These are phyloP conservation scores for Angomonas deanei DNA, from an alignment of 208 protist genomes.

Conservation along the genomic window DNA sequence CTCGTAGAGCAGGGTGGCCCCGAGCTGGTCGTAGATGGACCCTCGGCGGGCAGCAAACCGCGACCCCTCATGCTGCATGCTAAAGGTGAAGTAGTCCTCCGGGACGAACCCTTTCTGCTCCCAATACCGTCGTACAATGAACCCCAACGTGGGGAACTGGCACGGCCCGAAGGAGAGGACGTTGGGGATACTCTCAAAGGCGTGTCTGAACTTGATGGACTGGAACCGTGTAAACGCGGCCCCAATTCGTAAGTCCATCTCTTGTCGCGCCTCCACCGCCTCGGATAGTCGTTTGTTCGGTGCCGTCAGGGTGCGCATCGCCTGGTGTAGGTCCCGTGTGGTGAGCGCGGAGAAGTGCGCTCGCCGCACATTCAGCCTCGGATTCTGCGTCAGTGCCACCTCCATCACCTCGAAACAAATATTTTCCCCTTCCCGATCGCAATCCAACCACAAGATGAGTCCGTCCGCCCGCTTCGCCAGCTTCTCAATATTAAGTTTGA, in stretches of 20 bases:
- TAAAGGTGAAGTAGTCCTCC: constrained; percentile 69
- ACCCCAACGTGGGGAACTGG: constrained; percentile 95
- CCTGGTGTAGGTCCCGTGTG: constrained; percentile 67
- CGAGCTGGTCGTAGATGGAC: constrained; percentile 64
- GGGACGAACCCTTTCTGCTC: constrained; percentile 79
- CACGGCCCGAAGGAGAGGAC: constrained; percentile 94
- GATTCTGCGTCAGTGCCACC: constrained; percentile 44
- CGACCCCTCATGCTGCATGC: constrained; percentile 47
- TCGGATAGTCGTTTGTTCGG: constrained; percentile 88
- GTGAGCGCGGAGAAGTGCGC: constrained; percentile 93
- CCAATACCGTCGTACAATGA: constrained; percentile 88
- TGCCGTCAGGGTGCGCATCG: constrained; percentile 69
- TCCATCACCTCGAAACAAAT: constrained; percentile 96
- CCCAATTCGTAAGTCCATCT: constrained; percentile 95
- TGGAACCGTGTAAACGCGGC: constrained; percentile 94
- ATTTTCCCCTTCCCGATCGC: constrained; percentile 96
- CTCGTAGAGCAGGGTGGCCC: constrained; percentile 62
- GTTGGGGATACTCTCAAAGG: constrained; percentile 58
- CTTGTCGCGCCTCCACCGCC: constrained; percentile 93
- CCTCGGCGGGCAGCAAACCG: constrained; percentile 61
- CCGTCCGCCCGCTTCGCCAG: constrained; percentile 54
- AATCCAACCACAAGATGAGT: constrained; percentile 95
- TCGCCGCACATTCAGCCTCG: constrained; percentile 50
- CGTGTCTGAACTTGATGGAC: constrained; percentile 71
- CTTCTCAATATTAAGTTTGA: constrained; percentile 75